Conservation (phyloP, 495 filamentous ascomycete genomes). For the Penicillium nucicola region DNA sequence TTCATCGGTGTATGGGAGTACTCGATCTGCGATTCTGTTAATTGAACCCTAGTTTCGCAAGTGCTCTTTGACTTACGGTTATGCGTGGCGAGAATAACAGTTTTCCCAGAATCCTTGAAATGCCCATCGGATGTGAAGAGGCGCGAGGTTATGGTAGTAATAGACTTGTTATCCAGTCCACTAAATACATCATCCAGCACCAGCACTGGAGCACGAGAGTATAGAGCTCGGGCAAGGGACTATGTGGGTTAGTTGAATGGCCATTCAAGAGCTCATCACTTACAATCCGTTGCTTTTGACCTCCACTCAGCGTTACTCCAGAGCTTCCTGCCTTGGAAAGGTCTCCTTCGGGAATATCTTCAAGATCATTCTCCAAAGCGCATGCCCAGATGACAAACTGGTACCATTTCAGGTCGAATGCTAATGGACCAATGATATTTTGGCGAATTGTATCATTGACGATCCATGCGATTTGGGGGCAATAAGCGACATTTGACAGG, state of each 20-base stretch:
- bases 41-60: too few relatives aligned
- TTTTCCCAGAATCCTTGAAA: constrained; percentile 15
- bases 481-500: constrained; percentile 26
- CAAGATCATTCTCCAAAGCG: constrained; percentile 12
- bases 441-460: constrained; percentile 38
- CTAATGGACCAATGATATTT: constrained; percentile 24
- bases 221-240: constrained; percentile 22
- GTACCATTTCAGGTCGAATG: constrained; percentile 31
- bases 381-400: constrained; percentile 26
- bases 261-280: neutral
- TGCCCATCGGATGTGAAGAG: constrained; percentile 14
- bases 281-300: constrained; percentile 62
- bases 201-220: constrained; percentile 19
- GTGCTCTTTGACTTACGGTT: neutral
- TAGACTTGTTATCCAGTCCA: constrained; percentile 22
- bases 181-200: constrained; percentile 37
- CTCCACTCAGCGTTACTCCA: constrained; percentile 78
- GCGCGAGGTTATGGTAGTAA: constrained; percentile 5
- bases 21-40: neutral
- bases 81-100: constrained; percentile 14
- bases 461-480: constrained; percentile 41
- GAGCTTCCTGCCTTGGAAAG: constrained; percentile 76
- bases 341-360: constrained; percentile 54
- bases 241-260: neutral
- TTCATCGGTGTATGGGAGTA: constrained; percentile 12